Evolutionary conservation across 2,329 filamentous ascomycete genomes (phyloP).

Genomic region (Diaporthe nobilis): DNA sequence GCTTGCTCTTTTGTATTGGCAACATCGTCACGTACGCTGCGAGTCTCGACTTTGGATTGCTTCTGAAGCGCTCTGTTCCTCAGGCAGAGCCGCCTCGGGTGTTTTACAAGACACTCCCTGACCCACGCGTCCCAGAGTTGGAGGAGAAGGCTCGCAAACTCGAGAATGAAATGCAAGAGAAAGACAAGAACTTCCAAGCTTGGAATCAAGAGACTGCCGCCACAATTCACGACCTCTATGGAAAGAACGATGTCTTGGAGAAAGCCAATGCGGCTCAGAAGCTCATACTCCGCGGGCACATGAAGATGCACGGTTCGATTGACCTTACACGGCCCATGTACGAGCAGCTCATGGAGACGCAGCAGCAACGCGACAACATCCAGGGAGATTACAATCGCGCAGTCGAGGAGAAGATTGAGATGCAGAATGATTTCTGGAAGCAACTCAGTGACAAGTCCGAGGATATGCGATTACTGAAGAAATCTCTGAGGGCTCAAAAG

Average conservation of each 20-base stretch:
- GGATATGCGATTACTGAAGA: too few relatives aligned
- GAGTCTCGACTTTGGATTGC: neutral
- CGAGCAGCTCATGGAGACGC: neutral
- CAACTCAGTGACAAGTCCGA: neutral
- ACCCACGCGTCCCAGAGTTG: neutral
- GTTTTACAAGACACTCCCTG: neutral
- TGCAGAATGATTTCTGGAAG: neutral
- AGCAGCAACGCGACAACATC: neutral
- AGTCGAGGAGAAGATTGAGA: neutral
- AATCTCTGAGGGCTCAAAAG: neutral
- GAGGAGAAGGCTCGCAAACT: neutral
- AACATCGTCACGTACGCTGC: neutral
- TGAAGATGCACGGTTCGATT: neutral
- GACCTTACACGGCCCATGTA: neutral
- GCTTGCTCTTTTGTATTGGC: neutral
- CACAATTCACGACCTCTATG: neutral
- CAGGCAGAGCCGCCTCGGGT: neutral
- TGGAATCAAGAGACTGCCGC: neutral
- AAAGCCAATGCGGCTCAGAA: neutral
- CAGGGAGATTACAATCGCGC: neutral
- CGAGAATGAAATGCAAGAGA: neutral
- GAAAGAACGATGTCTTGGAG: neutral
- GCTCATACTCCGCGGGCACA: rapidly evolving
- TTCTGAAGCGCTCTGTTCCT: neutral
- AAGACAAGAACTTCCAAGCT: too few relatives aligned